Base-by-base conservation (phyloP, 441 rosid species). In the Aquilaria agallochum region DNA sequence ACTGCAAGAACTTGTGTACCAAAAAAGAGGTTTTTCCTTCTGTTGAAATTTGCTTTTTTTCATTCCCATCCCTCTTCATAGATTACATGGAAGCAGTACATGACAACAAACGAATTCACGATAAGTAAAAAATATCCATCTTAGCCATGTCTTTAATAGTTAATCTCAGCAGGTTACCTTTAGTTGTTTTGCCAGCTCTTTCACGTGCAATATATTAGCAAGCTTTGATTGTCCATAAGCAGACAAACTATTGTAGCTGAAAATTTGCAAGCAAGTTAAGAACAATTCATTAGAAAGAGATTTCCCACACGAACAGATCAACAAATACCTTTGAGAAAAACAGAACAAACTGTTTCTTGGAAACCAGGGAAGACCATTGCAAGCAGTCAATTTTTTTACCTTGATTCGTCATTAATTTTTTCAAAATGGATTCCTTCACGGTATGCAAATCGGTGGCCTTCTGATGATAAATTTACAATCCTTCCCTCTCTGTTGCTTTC, bases 141-240 rank as follows among this genome's bases (percentile, higher is more conserved):
- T 5, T 2, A 40, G 44, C 9, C 44, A 40, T 40, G 44, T 40
- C 44, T 40, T 40, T 9, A 4, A 5, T 7, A 40, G 44, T 40
- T 40, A 40, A 40, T 40, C 4, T 5, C 11, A 53, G 4, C 32
- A 20, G 40, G 20, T 27, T 45, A 83, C 89, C 92, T 81, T 78
- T 57, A 83, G 68, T 30, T 27, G 72, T 75, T 70, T 76, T 47
- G 85, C 68, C 40, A 83, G 89, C 79, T 86, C 87, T 56, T 72
- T 75, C 13, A 83, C 81, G 46, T 83, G 92, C 68, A 81, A 63
- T 69, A 86, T 79, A 71, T 83, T 86, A 52, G 79, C 72, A 14
- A 86, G 85, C 80, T 86, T 86, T 50, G 89, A 83, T 65, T 83
- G 92, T 30, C 79, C 87, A 73, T 86, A 86, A 10, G 89, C 86